These are phyloP conservation scores for Blastobotrys indianensis DNA, from an alignment of 1,139 yeast genomes.

Conservation along the genomic window DNA sequence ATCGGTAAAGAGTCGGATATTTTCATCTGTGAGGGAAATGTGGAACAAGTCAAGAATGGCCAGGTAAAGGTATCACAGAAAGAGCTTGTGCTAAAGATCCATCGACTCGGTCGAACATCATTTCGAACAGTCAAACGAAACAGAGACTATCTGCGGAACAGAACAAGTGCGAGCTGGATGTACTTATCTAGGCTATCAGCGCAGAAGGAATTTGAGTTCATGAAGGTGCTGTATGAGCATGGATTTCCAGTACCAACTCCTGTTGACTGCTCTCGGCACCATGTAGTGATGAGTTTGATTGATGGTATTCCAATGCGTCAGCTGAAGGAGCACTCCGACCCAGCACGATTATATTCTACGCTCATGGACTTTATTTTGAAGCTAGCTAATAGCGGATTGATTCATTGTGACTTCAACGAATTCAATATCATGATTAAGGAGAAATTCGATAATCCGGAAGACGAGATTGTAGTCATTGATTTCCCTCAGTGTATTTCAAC, in stretches of 20 bases:
- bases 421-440: conserved; percentile 85
- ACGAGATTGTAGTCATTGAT: conserved; percentile 77
- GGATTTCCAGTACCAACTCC: conserved; percentile 88
- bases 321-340: conserved; percentile 59
- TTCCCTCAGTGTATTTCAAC: conserved; percentile 97
- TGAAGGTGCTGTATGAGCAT: conserved; percentile 64
- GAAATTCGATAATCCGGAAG: conserved; percentile 49
- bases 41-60: conserved; percentile 38
- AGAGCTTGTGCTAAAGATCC: conserved; percentile 76
- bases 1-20: conserved; percentile 98
- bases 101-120: conserved; percentile 88
- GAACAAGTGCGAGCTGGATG: conserved; percentile 82
- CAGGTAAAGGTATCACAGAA: conserved; percentile 12
- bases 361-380: conserved; percentile 82
- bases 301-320: conserved; percentile 88
- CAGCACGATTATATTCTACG: conserved; percentile 68
- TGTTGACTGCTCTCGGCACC: conserved; percentile 83
- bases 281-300: conserved; percentile 87
- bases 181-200: conserved; percentile 86
- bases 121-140: conserved; percentile 88
- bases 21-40: conserved; percentile 65
- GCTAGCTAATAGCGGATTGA: conserved; percentile 80
- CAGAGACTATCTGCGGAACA: conserved; percentile 77
- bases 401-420: conserved; percentile 96
- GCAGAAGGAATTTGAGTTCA: conserved; percentile 80